Evolutionary conservation across 1,284 basidiomycete species (phyloP), one percentile per base, ranked within the genome.

Genomic region (Ceratobasidium sp.): DNA sequence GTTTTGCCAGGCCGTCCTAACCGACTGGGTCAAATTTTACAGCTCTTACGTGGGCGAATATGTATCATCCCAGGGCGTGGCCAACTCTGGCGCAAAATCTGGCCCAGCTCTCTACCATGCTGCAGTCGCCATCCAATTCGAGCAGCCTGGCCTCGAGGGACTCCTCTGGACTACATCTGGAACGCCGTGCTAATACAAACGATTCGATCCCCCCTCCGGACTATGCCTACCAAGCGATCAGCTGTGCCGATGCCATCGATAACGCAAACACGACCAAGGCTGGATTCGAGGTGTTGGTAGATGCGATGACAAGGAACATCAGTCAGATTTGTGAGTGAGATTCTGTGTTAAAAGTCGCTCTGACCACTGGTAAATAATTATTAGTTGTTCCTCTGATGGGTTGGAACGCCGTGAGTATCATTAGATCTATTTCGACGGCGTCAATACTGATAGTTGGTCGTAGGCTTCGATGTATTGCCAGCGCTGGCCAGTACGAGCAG

Each of bases 161-260:
- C n/a, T n/a, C n/a, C 42, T n/a, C 17, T 20, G 17, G 42, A n/a
- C 22, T 20, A 4, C 15, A n/a, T 17, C 6, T 45, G 42, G 6
- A 20, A 45, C 42, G 42, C 10, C 42, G 32, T 10, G n/a, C 25
- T n/a, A 43, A 20, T 29, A 8, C 35, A 4, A 65, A 53, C 17
- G 29, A 32, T 1, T 53, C 49, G 20, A 49, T 52, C 15, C 35
- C 62, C 1, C 29, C 62, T 29, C 32, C 47, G n/a, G 62, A 52
- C 4, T 65, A 53, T 25, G 45, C 62, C 7, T 53, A 50, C 29
- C 62, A 68, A 22, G 70, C 70, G 17, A 71, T 71, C 65, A 69
- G 68, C 27, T 71, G 70, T 31, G 70, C 67, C 7, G 70, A 71
- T 49, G 70, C 70, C n/a, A 13, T 69, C 13, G 70, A 71, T 50